Percentiles rank a stretch among this genome's conserved stretches.
Evolutionary conservation across 495 filamentous ascomycete genomes (phyloP).

Genomic region (Penicillium turbatum): DNA sequence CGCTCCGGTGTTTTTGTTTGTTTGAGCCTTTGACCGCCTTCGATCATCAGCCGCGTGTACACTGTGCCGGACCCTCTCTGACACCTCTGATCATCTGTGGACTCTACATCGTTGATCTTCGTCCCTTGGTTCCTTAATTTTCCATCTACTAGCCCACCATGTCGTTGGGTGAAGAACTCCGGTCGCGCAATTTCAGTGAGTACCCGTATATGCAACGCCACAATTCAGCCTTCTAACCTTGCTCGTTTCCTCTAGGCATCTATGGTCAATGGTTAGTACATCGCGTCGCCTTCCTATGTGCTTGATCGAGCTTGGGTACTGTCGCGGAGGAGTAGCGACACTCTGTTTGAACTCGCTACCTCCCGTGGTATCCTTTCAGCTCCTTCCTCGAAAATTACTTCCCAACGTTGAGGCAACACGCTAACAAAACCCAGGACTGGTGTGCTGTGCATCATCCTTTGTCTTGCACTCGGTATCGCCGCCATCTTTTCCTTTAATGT

Average conservation of each 20-base stretch:
- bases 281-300: background rate
- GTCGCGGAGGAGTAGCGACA: background rate
- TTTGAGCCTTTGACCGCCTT: constrained; percentile 27
- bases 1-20: constrained; percentile 22
- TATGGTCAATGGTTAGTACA: constrained; percentile 95
- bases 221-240: constrained; percentile 32
- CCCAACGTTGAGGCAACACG: background rate
- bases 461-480: constrained; percentile 90
- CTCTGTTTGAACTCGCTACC: background rate
- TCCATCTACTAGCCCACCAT: constrained; percentile 31
- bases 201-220: constrained; percentile 11
- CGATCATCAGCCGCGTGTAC: constrained; percentile 25
- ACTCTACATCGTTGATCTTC: constrained; percentile 9
- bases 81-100: constrained; percentile 3
- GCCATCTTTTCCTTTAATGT: constrained; percentile 70
- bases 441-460: constrained; percentile 88
- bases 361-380: background rate
- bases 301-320: background rate
- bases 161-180: constrained; percentile 69
- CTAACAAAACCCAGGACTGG: constrained; percentile 65
- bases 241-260: constrained; percentile 65
- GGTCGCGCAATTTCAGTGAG: constrained; percentile 97
- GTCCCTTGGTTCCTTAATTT: background rate
- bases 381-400: background rate
- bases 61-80: constrained; percentile 17